phyloP scores from a whole-genome alignment of 176 grass and related monocot species.

The Juncus inflexus region DNA sequence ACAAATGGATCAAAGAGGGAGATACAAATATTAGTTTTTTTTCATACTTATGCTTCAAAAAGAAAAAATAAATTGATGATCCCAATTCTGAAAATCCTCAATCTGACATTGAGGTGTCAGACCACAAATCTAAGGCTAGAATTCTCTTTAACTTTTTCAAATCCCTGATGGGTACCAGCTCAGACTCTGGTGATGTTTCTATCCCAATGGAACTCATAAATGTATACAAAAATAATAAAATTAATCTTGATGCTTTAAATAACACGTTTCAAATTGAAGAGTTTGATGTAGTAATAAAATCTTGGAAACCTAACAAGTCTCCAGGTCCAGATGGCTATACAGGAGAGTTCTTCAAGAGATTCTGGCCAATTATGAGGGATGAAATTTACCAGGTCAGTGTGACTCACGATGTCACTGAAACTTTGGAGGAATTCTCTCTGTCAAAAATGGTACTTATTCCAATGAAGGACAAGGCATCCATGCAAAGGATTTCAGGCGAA shows the following conservation, averaged over 20 bases:
- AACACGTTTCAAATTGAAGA: too few relatives aligned
- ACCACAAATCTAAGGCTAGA: too few relatives aligned
- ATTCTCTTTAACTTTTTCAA: too few relatives aligned
- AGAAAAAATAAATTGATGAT: neutral
- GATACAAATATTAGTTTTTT: neutral
- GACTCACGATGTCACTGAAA: too few relatives aligned
- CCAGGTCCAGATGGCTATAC: neutral
- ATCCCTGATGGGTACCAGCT: neutral
- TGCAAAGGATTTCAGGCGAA: neutral
- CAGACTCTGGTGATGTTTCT: too few relatives aligned
- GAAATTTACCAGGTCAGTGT: neutral
- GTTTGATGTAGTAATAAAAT: too few relatives aligned
- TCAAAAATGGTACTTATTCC: neutral
- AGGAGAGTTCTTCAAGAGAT: neutral
- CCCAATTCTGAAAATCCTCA: neutral
- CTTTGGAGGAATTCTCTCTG: neutral
- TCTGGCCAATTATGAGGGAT: neutral
- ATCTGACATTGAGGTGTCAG: too few relatives aligned
- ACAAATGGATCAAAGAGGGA: neutral
- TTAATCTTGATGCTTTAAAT: too few relatives aligned
- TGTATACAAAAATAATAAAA: too few relatives aligned
- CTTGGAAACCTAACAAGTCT: neutral
- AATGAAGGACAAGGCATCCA: neutral
- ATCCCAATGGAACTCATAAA: too few relatives aligned
- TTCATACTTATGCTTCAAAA: neutral